Evolutionary conservation across 208 protist species (phyloP).

Genomic region (Strigomonas galati): DNA sequence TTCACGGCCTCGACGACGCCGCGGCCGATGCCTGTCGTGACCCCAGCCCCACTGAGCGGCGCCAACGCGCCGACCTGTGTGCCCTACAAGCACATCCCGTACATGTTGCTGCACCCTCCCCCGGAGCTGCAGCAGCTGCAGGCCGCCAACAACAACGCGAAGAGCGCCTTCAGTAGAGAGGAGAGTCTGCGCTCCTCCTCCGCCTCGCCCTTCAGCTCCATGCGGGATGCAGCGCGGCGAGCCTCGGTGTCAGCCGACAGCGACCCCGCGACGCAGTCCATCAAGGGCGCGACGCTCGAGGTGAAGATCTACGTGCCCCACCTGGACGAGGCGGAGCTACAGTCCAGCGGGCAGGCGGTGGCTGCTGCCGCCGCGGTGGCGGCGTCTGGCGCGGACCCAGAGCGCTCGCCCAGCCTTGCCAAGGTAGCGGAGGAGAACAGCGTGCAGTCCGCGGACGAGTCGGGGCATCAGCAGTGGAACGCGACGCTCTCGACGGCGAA

Average conservation of each 20-base stretch:
- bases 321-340: not conserved
- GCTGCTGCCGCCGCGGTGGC: not conserved
- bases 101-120: constrained; percentile 31
- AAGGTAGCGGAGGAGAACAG: not conserved
- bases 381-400: not conserved
- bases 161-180: not conserved
- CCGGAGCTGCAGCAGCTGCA: not conserved
- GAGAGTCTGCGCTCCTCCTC: not conserved
- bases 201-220: not conserved
- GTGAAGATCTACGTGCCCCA: constrained; percentile 6
- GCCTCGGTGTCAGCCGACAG: not conserved
- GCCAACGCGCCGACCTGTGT: constrained; percentile 18
- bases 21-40: not conserved
- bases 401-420: not conserved
- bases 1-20: constrained; percentile 1
- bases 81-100: constrained; percentile 45
- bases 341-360: not conserved
- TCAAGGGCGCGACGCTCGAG: constrained; percentile 11
- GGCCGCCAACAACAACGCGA: not conserved
- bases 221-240: not conserved
- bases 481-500: constrained; percentile 1
- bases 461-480: not conserved
- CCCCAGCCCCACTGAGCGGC: not conserved
- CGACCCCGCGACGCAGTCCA: not conserved
- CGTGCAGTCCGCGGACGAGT: not conserved